Conservation (phyloP, 164 flowering plant genomes). For the Umbilicus rupestris region DNA sequence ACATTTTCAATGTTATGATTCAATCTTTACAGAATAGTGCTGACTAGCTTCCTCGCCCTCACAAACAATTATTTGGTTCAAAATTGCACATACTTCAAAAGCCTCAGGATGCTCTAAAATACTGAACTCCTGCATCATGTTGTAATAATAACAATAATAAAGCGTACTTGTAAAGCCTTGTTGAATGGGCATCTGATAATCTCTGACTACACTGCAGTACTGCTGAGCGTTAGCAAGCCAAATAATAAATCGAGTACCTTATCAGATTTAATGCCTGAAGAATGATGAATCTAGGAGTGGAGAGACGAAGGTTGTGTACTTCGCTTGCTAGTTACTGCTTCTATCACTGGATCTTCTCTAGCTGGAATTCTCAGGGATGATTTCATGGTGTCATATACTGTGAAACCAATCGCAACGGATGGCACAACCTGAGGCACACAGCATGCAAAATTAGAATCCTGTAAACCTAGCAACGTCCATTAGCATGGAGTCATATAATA, state of each 20-base stretch:
- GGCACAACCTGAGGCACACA: slow-evolving; percentile 71
- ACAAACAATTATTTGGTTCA: background rate
- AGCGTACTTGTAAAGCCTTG: background rate
- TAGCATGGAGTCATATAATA: background rate
- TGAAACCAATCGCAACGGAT: slow-evolving; percentile 94
- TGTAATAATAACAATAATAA: background rate
- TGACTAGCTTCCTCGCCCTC: background rate
- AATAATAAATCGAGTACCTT: background rate
- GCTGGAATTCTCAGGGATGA: slow-evolving; percentile 68
- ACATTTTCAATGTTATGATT: background rate
- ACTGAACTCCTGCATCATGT: background rate
- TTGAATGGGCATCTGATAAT: background rate
- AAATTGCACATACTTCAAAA: background rate
- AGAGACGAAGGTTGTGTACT: slow-evolving; percentile 29
- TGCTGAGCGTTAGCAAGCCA: background rate
- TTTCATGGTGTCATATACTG: slow-evolving; percentile 85
- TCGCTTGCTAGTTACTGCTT: slow-evolving; percentile 31
- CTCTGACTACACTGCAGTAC: background rate
- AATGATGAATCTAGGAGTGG: too few species aligned
- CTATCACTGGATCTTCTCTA: slow-evolving; percentile 42
- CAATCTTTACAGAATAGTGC: background rate
- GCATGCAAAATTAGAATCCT: background rate
- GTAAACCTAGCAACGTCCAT: background rate
- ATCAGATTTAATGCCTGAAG: too few species aligned
- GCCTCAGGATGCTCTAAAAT: background rate